phyloP scores from a whole-genome alignment of 2,329 filamentous ascomycete species.

The Aspergillus viridinutans region DNA sequence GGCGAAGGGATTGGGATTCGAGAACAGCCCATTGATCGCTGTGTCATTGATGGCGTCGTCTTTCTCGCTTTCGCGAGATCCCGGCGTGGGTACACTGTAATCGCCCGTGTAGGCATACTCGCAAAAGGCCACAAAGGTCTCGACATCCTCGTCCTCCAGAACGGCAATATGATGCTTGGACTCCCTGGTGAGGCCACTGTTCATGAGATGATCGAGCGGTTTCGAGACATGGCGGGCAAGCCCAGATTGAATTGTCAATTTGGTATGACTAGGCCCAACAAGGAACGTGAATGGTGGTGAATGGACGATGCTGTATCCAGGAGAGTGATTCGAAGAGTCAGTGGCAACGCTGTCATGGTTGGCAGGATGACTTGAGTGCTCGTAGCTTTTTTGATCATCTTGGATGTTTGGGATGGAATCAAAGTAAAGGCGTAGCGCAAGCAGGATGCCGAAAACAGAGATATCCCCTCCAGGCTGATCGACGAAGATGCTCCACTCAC shows the following conservation, averaged over 20 bases:
- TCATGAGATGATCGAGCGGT: constrained; percentile 43
- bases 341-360: constrained; percentile 14
- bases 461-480: neutral
- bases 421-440: neutral
- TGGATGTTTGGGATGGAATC: neutral
- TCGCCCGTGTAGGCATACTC: constrained; percentile 50
- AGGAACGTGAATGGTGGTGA: constrained; percentile 45
- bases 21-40: constrained; percentile 11
- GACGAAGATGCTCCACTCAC: constrained; percentile 14
- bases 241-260: constrained; percentile 45
- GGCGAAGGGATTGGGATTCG: constrained; percentile 22
- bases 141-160: constrained; percentile 45
- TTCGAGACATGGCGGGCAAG: constrained; percentile 43
- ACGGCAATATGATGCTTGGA: constrained; percentile 40
- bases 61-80: constrained; percentile 17
- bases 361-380: neutral
- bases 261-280: constrained; percentile 43
- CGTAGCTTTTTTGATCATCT: neutral
- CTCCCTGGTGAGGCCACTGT: constrained; percentile 44
- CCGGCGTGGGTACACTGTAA: constrained; percentile 37
- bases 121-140: constrained; percentile 47
- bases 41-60: constrained; percentile 13
- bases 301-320: constrained; percentile 37
- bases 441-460: neutral
- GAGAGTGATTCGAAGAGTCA: constrained; percentile 15